Evolutionary conservation across 768 basidiomycete genomes (phyloP).

Genomic region (Mycena indigotica): DNA sequence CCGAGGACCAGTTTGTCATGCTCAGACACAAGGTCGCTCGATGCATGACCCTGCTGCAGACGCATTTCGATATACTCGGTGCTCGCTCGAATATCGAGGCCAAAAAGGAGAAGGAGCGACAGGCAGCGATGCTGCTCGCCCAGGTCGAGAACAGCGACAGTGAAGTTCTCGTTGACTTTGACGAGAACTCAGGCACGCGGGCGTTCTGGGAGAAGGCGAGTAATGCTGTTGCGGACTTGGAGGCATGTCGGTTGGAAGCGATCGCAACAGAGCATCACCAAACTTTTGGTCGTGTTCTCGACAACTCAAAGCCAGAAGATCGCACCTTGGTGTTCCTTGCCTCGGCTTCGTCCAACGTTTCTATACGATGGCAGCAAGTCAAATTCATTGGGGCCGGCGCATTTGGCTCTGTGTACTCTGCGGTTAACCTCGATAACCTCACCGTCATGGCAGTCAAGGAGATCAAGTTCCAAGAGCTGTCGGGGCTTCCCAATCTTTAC

Average conservation of each 20-base stretch:
- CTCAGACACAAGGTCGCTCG: constrained; percentile 89
- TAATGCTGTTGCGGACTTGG: constrained; percentile 62
- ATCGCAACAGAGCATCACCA: constrained; percentile 66
- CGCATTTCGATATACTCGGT: constrained; percentile 97
- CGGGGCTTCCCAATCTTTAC: constrained; percentile 84
- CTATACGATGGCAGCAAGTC: constrained; percentile 97
- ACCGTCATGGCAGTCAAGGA: constrained; percentile 99
- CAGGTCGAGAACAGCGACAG: constrained; percentile 55
- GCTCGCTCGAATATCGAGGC: constrained; percentile 88
- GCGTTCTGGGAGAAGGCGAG: constrained; percentile 75
- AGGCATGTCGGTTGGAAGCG: constrained; percentile 55
- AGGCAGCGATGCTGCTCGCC: constrained; percentile 60
- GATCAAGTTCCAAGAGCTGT: constrained; percentile 93
- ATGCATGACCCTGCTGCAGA: constrained; percentile 96
- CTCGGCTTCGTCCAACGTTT: constrained; percentile 92
- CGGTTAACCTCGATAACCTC: constrained; percentile 93
- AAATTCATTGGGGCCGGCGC: constrained; percentile 98
- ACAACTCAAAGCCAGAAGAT: constrained; percentile 92
- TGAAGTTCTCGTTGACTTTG: constrained; percentile 50
- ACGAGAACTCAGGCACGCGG: constrained; percentile 59
- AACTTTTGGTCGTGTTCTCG: constrained; percentile 86
- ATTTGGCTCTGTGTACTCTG: constrained; percentile 99
- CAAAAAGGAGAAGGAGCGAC: constrained; percentile 84
- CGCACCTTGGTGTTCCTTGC: constrained; percentile 92
- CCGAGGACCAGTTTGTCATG: constrained; percentile 86